Evolutionary conservation across 2,329 filamentous ascomycete genomes (phyloP), one percentile per base, ranked within the genome.

Genomic region (Fonsecaea monophora): DNA sequence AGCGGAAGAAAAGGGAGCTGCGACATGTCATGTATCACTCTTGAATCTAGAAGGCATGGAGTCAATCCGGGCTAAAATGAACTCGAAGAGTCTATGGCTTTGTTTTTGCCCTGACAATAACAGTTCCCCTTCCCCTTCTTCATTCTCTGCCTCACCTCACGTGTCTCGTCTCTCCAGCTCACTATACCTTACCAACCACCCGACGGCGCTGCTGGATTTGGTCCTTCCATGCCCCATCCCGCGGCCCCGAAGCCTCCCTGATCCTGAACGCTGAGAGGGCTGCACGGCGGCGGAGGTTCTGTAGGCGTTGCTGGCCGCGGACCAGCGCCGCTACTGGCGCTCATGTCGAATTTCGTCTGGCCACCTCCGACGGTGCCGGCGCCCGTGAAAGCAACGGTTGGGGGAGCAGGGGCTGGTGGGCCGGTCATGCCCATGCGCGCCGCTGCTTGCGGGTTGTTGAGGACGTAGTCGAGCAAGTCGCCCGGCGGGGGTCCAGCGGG

Each of bases 311-410:
- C 18, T 9, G 34, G 30, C 3, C 55, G 30, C 15, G 21, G 55
- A 42, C 37, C 34, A n/a, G 34, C 45, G 54, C 45, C 45, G 45
- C 45, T 15, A 15, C n/a, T 32, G 45, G 25, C 15, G 21, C 12
- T 8, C 50, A 25, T 50, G 30, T 42, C 18, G 50, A 34, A 34
- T 13, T 55, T 37, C 32, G 62, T 65, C 48, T 65, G 62, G 21
- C 62, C 62, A 6, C 62, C 62, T n/a, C 56, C 62, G 9, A 60
- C 48, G 1, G 40, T 30, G 8, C 62, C 62, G 25, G 9, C 18
- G 10, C 45, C 48, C 10, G 32, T 50, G 56, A 56, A 54, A 32
- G 15, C 38, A 57, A 65, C 50, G 25, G 25, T 9, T 37, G 35
- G 35, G 56, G 12, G 5, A 15, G 10, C 12, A 15, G 56, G 57